Conservation (phyloP, 176 grass and related monocot genomes). For the Raddia guianensis region DNA sequence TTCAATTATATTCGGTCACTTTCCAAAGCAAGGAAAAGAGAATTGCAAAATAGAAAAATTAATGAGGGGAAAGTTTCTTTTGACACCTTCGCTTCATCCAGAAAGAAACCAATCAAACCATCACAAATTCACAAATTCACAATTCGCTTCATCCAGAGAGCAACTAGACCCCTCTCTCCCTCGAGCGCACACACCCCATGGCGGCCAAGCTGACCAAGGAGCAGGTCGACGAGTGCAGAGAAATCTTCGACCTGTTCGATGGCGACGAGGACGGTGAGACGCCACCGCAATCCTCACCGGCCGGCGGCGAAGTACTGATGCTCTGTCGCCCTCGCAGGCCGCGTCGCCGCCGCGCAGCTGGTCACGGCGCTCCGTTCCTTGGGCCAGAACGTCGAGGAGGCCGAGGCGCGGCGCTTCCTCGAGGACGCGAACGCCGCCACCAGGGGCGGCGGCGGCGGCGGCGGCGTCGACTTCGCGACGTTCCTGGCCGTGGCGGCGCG, state of each 20-base stretch:
- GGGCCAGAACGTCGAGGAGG: constrained; percentile 58
- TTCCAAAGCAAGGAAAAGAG: neutral
- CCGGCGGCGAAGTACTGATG: neutral
- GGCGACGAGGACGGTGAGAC: constrained; percentile 53
- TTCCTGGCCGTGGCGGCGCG: constrained; percentile 54
- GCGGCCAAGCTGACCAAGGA: constrained; percentile 47
- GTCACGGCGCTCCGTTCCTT: constrained; percentile 51
- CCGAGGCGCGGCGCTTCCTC: constrained; percentile 37
- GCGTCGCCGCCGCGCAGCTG: constrained; percentile 41
- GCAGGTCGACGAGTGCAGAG: constrained; percentile 55
- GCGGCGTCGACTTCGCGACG: constrained; percentile 28
- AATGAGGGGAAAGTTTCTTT: neutral
- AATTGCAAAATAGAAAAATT: neutral
- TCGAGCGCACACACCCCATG: constrained; percentile 29
- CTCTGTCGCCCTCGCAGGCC: constrained; percentile 12
- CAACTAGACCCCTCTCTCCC: neutral
- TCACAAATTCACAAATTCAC: too few relatives aligned
- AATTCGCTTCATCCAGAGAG: neutral
- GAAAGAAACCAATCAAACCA: neutral
- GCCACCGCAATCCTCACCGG: neutral
- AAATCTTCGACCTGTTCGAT: constrained; percentile 63
- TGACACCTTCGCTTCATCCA: neutral
- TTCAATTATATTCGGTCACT: too few relatives aligned
- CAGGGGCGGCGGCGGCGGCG: neutral
- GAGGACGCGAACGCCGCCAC: neutral